phyloP scores from a whole-genome alignment of 2,329 filamentous ascomycete species.

The Aspergillus sp. region DNA sequence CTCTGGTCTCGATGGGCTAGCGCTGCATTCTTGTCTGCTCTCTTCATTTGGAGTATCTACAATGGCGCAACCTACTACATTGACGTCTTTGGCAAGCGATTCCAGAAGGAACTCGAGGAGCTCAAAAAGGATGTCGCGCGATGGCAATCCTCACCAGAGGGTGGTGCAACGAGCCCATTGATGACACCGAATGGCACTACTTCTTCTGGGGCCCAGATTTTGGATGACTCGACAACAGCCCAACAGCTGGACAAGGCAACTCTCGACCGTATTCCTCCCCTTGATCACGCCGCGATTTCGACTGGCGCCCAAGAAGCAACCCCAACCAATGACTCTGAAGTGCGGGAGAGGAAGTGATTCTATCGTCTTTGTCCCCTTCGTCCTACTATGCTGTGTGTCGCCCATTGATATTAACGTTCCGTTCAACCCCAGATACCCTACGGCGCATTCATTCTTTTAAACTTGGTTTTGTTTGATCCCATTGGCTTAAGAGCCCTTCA shows the following conservation, averaged over 20 bases:
- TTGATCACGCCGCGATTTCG: slow-evolving; percentile 26
- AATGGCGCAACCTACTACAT: slow-evolving; percentile 98
- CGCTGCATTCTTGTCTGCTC: slow-evolving; percentile 66
- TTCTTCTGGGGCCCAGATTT: slow-evolving; percentile 13
- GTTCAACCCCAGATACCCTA: slow-evolving; percentile 10
- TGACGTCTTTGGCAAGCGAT: slow-evolving; percentile 92
- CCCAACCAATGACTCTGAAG: slow-evolving; percentile 3
- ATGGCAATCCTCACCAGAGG: slow-evolving; percentile 60
- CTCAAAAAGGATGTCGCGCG: slow-evolving; percentile 84
- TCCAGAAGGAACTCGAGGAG: slow-evolving; percentile 91
- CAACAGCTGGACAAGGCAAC: slow-evolving; percentile 17
- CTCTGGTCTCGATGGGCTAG: slow-evolving; percentile 84
- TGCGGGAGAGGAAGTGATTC: slow-evolving; percentile 21
- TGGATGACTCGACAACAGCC: slow-evolving; percentile 13
- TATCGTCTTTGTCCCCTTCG: neutral
- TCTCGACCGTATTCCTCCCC: slow-evolving; percentile 32
- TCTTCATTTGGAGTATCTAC: slow-evolving; percentile 95
- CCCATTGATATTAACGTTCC: neutral
- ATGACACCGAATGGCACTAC: slow-evolving; percentile 19
- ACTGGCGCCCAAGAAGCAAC: slow-evolving; percentile 17
- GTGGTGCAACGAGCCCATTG: slow-evolving; percentile 23
- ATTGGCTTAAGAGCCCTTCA: too few relatives aligned
- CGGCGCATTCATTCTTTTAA: slow-evolving; percentile 5
- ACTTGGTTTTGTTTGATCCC: neutral
- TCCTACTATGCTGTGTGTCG: neutral